Conservation (phyloP, 1,139 yeast genomes). For the Yamadazyma atlantica region DNA sequence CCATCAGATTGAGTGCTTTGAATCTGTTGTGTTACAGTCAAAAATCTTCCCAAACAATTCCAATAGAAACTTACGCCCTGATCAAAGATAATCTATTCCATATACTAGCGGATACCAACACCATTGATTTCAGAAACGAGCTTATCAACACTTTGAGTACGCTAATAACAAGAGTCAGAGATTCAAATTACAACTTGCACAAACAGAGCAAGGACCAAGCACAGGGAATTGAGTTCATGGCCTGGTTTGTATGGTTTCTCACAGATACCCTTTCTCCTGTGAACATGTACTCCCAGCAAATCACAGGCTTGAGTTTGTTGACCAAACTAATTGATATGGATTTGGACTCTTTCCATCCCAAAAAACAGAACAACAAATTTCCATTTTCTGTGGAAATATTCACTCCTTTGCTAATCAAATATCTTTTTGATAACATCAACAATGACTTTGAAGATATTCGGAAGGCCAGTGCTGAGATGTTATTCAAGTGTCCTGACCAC, state of each 20-base stretch:
- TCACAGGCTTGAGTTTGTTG: conserved; percentile 52
- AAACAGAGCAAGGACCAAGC: conserved; percentile 33
- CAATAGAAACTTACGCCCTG: conserved; percentile 40
- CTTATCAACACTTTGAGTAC: conserved; percentile 59
- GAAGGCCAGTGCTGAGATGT: conserved; percentile 44
- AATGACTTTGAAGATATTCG: conserved; percentile 81
- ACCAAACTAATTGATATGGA: conserved; percentile 53
- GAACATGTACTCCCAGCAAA: conserved; percentile 62
- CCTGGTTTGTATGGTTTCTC: conserved; percentile 41
- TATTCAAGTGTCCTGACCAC: conserved; percentile 48
- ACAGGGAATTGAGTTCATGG: conserved; percentile 39
- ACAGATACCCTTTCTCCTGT: conserved; percentile 57
- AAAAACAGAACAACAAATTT: conserved; percentile 8
- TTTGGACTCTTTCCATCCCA: conserved; percentile 40
- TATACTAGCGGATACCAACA: conserved; percentile 45
- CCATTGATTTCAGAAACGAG: conserved; percentile 66
- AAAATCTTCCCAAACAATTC: conserved; percentile 59
- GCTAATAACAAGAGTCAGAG: conserved; percentile 62
- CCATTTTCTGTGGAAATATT: conserved; percentile 20
- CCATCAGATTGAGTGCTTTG: conserved; percentile 56
- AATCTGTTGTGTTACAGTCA: conserved; percentile 61
- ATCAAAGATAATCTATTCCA: conserved; percentile 5
- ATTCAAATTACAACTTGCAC: conserved; percentile 56
- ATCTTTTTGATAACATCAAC: conserved; percentile 59
- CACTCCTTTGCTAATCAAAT: conserved; percentile 33